These are phyloP conservation scores for Fomitopsis betulina DNA, from an alignment of 1,284 basidiomycete genomes.

Conservation along the genomic window DNA sequence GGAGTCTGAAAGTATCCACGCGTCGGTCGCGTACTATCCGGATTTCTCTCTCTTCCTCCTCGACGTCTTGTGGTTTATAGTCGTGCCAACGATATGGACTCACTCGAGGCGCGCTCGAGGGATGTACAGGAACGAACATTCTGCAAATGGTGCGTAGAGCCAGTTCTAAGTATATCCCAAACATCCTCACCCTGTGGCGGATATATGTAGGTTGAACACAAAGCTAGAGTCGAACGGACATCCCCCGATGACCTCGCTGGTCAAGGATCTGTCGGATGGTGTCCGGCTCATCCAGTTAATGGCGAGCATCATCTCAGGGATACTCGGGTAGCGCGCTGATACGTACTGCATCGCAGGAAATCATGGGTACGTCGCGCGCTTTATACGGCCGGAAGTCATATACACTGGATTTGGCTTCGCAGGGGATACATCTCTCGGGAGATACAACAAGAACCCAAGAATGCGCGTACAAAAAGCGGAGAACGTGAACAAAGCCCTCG, in stretches of 20 bases:
- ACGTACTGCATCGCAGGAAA: constrained; percentile 56
- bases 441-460: constrained; percentile 86
- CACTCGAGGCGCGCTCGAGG: constrained; percentile 58
- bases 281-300: constrained; percentile 92
- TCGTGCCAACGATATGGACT: constrained; percentile 34
- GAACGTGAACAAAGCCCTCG: constrained; percentile 94
- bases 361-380: constrained; percentile 66
- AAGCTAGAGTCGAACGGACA: constrained; percentile 86
- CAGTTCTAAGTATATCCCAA: background rate
- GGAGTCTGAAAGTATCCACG: constrained; percentile 26
- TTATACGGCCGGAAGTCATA: background rate
- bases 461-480: constrained; percentile 97
- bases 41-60: constrained; percentile 4
- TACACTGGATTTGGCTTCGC: constrained; percentile 3
- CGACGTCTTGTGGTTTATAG: background rate
- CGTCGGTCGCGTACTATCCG: constrained; percentile 7
- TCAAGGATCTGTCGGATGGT: constrained; percentile 90
- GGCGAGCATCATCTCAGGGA: constrained; percentile 40
- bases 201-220: constrained; percentile 79
- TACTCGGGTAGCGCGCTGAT: background rate
- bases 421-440: constrained; percentile 88
- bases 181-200: background rate
- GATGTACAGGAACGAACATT: constrained; percentile 76
- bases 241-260: constrained; percentile 88
- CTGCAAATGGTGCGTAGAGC: constrained; percentile 73